Conservation (phyloP, 352 stramenopile species). For the Aphanomyces euteiches region DNA sequence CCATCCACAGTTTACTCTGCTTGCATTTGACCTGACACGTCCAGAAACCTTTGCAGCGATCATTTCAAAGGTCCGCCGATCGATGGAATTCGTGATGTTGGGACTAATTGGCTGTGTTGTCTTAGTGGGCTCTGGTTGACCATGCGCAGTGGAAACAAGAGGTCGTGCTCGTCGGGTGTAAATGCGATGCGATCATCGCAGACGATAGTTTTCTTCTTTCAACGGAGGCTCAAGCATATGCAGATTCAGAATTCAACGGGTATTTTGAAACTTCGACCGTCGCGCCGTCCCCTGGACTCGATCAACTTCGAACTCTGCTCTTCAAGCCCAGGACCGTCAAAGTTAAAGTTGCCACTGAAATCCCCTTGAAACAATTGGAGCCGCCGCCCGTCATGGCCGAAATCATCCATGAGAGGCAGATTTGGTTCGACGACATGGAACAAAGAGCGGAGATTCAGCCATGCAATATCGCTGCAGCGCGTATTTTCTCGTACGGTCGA, state of each 20-base stretch:
- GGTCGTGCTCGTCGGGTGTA: not conserved
- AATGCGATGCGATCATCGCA: not conserved
- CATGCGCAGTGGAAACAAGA: not conserved
- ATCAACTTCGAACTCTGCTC: not conserved
- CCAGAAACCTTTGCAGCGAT: not conserved
- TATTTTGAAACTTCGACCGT: not conserved
- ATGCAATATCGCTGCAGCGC: not conserved
- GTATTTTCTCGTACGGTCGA: not conserved
- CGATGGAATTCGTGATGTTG: not conserved
- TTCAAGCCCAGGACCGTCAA: not conserved
- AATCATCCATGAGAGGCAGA: not conserved
- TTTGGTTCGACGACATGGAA: conserved; percentile 4
- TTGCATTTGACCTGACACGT: conserved; percentile 7
- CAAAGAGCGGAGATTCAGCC: not conserved
- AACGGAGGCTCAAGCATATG: not conserved
- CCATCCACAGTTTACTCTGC: not conserved
- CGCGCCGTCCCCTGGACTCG: not conserved
- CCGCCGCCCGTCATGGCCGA: not conserved
- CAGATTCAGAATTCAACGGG: conserved; percentile 1
- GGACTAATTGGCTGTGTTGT: too few relatives aligned
- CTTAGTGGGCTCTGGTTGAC: not conserved
- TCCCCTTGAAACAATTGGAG: not conserved
- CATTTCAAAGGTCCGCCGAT: conserved; percentile 6
- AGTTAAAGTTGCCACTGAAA: too few relatives aligned
- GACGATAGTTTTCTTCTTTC: not conserved